These are phyloP conservation scores for Solanum hybrid DNA, from an alignment of 305 asterid species.

Conservation along the genomic window DNA sequence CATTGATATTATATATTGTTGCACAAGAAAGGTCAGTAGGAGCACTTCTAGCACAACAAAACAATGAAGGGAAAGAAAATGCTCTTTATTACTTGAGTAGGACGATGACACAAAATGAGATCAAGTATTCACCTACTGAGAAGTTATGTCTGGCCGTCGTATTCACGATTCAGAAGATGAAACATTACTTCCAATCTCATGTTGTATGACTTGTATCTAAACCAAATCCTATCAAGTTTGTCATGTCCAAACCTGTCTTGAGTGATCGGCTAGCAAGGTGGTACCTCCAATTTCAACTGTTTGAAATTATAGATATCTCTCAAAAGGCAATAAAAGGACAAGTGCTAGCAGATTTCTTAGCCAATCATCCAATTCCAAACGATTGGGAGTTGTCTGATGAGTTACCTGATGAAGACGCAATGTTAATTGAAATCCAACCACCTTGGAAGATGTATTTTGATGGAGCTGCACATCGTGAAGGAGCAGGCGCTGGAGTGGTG, in stretches of 20 bases:
- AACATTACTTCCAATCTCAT: too few species aligned
- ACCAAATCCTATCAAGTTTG: background rate
- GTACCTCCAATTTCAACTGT: too few species aligned
- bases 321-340: background rate
- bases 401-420: too few species aligned
- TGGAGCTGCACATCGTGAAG: too few species aligned
- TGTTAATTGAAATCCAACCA: too few species aligned
- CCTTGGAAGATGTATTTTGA: too few species aligned
- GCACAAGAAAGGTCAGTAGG: background rate
- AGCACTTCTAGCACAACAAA: too few species aligned
- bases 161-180: background rate
- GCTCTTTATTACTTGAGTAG: too few species aligned
- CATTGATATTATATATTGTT: too few species aligned
- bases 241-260: background rate
- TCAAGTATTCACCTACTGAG: background rate
- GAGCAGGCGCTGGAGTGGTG: too few species aligned
- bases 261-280: background rate
- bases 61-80: too few species aligned
- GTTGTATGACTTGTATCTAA: background rate
- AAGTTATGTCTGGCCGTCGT: background rate
- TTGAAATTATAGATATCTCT: background rate
- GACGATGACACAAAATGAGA: background rate
- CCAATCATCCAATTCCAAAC: background rate
- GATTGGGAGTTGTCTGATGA: too few species aligned
- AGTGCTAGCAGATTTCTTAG: background rate